Evolutionary conservation across 176 grass and related monocot species (phyloP).

Genomic region (Panicum miliaceum): DNA sequence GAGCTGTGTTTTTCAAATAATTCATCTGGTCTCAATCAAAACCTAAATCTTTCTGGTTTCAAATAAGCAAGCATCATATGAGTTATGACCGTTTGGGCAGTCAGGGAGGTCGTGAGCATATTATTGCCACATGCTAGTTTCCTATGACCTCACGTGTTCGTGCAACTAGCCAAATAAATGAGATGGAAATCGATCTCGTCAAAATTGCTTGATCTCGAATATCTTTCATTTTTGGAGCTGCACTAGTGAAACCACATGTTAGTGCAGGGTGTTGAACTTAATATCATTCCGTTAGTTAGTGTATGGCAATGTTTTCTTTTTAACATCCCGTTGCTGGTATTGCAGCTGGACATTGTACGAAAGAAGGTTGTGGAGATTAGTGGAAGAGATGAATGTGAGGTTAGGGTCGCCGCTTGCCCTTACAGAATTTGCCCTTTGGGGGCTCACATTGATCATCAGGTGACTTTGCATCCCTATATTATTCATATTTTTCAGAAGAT

Average conservation of each 20-base stretch:
- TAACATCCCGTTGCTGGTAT: not conserved
- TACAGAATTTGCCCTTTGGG: slow-evolving; percentile 97
- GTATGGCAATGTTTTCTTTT: not conserved
- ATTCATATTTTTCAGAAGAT: slow-evolving; percentile 10
- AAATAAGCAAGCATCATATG: not conserved
- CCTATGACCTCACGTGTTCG: not conserved
- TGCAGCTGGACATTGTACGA: slow-evolving; percentile 68
- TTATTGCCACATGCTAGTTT: not conserved
- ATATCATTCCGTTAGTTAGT: not conserved
- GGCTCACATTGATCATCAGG: slow-evolving; percentile 96
- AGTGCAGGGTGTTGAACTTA: not conserved
- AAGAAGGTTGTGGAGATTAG: slow-evolving; percentile 72
- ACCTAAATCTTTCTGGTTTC: slow-evolving; percentile 15
- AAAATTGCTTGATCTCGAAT: not conserved
- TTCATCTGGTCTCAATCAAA: not conserved
- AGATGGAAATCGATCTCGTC: not conserved
- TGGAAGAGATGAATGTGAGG: slow-evolving; percentile 47
- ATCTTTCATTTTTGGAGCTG: not conserved
- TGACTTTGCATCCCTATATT: slow-evolving; percentile 13
- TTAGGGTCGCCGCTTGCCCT: slow-evolving; percentile 77
- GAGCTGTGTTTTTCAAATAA: not conserved
- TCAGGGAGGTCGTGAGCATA: not conserved
- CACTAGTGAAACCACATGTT: not conserved
- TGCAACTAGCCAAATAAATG: not conserved
- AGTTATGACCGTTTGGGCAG: not conserved